Base-by-base conservation (phyloP, 2,329 filamentous ascomycete genomes). In the Xylariaceae sp. region DNA sequence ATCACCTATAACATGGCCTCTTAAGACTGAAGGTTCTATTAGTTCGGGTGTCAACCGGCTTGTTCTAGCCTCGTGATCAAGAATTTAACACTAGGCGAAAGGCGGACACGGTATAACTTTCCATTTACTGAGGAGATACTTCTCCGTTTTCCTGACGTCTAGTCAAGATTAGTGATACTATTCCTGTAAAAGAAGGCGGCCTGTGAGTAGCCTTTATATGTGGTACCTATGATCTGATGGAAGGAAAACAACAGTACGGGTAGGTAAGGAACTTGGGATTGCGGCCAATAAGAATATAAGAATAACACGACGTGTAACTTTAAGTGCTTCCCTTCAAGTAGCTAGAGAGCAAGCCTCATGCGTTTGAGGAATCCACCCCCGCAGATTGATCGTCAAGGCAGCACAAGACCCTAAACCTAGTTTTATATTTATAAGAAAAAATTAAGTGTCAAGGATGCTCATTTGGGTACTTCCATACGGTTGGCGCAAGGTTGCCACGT, bases 401-500 rank as follows among this genome's bases (percentile, higher is more conserved):
- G 54, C 50, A 56, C 37, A 20, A 46, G 54, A 50, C 46, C 42
- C 61, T 63, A 62, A 58, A 41, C 61, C 56, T n/a, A 49, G 50
- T 54, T 45, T 10, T 60, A 60, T 9, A 60, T 59, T 12, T 62
- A 62, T 55, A 49, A 52, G 48, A 44, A 40, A 41, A 40, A n/a
- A 54, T 57, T 64, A 62, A 60, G 60, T 51, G 55, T 62, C 53
- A 57, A 57, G 59, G 48, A 61, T 50, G 45, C 41, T 41, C 43
- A 29, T 56, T 26, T 29, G 49, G 49, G 48, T 50, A 58, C 50
- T 48, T 44, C 40, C 54, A 41, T 53, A 48, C 40, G 29, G 50
- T 61, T 51, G 60, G 54, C 52, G 56, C 55, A 63, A 58, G 65
- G 59, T 55, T 63, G 57, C 60, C 55, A 61, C 57, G 53, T 67